A percentile compares a stretch with the other conserved stretches of the same genome.
phyloP scores from a whole-genome alignment of 129 eudicot species.

The Glebionis coronaria region DNA sequence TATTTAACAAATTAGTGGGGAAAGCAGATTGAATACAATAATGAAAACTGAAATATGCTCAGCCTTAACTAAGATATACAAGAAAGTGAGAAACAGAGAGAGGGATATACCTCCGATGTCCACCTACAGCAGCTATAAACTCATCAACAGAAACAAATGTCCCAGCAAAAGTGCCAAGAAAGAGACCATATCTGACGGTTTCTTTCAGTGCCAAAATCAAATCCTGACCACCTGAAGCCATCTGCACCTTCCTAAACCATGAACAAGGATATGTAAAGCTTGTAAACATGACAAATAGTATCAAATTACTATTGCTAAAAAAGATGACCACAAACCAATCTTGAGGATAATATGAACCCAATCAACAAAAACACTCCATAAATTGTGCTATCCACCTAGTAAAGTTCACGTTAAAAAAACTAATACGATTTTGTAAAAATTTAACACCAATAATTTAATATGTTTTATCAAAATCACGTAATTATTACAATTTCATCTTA shows the following conservation, averaged over 20 bases:
- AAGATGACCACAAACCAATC: not conserved
- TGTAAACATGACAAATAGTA: constrained; percentile 11
- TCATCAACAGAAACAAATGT: constrained; percentile 96
- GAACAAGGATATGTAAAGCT: constrained; percentile 13
- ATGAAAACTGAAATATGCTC: not conserved
- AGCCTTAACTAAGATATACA: not conserved
- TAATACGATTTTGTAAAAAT: not conserved
- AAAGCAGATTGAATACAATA: constrained; percentile 7
- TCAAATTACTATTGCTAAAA: not conserved
- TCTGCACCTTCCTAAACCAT: constrained; percentile 59
- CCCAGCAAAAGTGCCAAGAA: constrained; percentile 95
- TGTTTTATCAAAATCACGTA: not conserved
- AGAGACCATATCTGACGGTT: constrained; percentile 89
- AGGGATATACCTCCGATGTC: constrained; percentile 66
- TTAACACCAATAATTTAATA: not conserved
- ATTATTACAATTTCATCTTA: not conserved
- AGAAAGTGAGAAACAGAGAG: not conserved
- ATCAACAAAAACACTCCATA: not conserved
- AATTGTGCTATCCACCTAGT: not conserved
- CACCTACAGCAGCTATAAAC: constrained; percentile 74
- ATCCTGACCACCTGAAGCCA: constrained; percentile 73
- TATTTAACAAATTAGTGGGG: not conserved
- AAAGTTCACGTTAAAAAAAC: not conserved
- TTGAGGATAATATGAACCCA: not conserved
- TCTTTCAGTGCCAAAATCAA: constrained; percentile 70